These are phyloP conservation scores for Fusarium sp. DNA, from an alignment of 2,329 filamentous ascomycete species.

Conservation along the genomic window DNA sequence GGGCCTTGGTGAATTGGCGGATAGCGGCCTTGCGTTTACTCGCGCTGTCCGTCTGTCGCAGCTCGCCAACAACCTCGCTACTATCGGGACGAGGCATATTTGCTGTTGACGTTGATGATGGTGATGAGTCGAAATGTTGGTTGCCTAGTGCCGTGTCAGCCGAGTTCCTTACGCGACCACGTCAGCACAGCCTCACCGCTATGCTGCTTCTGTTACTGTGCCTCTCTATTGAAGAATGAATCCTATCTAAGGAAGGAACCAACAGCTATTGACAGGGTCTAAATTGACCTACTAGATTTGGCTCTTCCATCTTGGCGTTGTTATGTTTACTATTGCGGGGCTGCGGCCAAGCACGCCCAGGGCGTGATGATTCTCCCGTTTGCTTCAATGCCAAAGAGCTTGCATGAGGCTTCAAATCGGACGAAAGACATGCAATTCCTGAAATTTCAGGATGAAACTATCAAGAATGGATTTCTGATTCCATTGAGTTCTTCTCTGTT, in stretches of 20 bases:
- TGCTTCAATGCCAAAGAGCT: background rate
- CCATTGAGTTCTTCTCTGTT: background rate
- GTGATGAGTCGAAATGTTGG: background rate
- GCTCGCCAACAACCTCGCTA: conserved; percentile 9
- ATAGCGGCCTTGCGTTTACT: conserved; percentile 32
- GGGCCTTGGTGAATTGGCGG: conserved; percentile 30
- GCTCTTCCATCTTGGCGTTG: background rate
- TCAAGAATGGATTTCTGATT: background rate
- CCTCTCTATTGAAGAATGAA: background rate
- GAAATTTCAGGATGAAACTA: background rate
- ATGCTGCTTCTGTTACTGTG: background rate
- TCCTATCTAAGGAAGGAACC: background rate
- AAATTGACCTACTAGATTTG: background rate
- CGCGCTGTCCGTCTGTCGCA: conserved; percentile 36
- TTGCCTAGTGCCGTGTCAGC: background rate
- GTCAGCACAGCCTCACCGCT: conserved; percentile 11
- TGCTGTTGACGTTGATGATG: background rate
- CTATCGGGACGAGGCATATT: conserved; percentile 18
- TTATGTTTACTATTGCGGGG: background rate
- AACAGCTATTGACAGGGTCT: background rate
- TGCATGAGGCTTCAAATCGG: background rate
- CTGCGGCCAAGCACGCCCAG: background rate
- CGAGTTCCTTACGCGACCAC: background rate
- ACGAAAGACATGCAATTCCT: background rate
- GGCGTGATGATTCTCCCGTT: background rate